These are phyloP conservation scores for Babesia ovata DNA, from an alignment of 169 alveolate genomes.

Conservation along the genomic window DNA sequence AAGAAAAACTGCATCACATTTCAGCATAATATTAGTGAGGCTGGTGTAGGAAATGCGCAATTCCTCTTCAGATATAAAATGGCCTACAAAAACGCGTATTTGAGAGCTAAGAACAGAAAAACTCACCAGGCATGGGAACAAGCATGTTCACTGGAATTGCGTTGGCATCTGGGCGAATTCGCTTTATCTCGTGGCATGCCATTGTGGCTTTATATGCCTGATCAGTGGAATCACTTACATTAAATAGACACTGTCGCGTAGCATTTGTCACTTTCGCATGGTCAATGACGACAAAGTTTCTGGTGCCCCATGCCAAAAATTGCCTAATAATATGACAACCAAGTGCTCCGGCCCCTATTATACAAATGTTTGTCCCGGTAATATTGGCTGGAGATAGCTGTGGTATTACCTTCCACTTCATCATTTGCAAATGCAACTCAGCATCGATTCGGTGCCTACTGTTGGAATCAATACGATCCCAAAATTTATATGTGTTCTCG, in stretches of 20 bases:
- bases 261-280: slow-evolving; percentile 66
- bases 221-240: slow-evolving; percentile 23
- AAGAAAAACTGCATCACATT: slow-evolving; percentile 71
- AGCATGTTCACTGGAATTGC: slow-evolving; percentile 45
- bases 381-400: slow-evolving; percentile 64
- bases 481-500: slow-evolving; percentile 29
- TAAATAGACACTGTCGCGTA: slow-evolving; percentile 73
- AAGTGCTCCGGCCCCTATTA: slow-evolving; percentile 78
- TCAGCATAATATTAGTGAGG: slow-evolving; percentile 42
- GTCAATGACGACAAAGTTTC: slow-evolving; percentile 65
- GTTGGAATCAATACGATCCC: slow-evolving; percentile 50
- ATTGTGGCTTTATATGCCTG: slow-evolving; percentile 61
- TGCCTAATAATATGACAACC: slow-evolving; percentile 75
- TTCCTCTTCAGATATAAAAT: slow-evolving; percentile 36
- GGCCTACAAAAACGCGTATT: slow-evolving; percentile 9
- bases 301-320: slow-evolving; percentile 76
- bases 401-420: slow-evolving; percentile 73
- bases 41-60: slow-evolving; percentile 21
- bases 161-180: slow-evolving; percentile 70
- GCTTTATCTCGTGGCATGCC: slow-evolving; percentile 64
- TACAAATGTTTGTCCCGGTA: slow-evolving; percentile 49
- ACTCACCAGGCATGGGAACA: slow-evolving; percentile 80
- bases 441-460: slow-evolving; percentile 49
- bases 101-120: background rate
- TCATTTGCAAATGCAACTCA: slow-evolving; percentile 71